Evolutionary conservation across 2,329 filamentous ascomycete genomes (phyloP).

Genomic region (Cytospora paraplurivora): DNA sequence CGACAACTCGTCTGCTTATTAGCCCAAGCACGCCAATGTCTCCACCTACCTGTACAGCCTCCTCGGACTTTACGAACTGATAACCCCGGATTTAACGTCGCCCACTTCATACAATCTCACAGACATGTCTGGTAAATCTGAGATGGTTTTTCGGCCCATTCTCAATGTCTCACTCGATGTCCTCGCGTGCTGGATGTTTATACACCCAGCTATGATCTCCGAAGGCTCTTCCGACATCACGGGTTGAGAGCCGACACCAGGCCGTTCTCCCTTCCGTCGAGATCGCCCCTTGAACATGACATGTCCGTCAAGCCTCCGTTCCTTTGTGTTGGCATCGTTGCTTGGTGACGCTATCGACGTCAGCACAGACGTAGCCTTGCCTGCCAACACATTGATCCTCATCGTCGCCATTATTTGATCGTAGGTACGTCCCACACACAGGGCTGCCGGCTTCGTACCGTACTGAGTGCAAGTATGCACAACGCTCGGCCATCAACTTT

Average conservation of each 20-base stretch:
- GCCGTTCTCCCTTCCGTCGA: neutral
- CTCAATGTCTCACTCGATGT: too few relatives aligned
- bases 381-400: neutral
- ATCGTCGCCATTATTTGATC: neutral
- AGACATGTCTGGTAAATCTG: too few relatives aligned
- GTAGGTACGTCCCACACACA: neutral
- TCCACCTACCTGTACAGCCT: too few relatives aligned
- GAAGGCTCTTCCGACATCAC: too few relatives aligned
- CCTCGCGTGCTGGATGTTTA: too few relatives aligned
- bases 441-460: neutral
- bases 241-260: neutral
- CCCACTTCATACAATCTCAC: too few relatives aligned
- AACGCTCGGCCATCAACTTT: neutral
- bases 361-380: slow-evolving; percentile 2
- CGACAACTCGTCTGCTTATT: too few relatives aligned
- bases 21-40: too few relatives aligned
- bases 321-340: neutral
- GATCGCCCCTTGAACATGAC: neutral
- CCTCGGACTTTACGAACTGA: too few relatives aligned
- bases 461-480: neutral
- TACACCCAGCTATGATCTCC: too few relatives aligned
- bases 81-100: too few relatives aligned
- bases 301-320: neutral
- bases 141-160: too few relatives aligned
- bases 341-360: neutral